Percentiles rank a stretch among this genome's conserved stretches.
phyloP scores from a whole-genome alignment of 306 rosid genomes.

The Styphnolobium japonicum region DNA sequence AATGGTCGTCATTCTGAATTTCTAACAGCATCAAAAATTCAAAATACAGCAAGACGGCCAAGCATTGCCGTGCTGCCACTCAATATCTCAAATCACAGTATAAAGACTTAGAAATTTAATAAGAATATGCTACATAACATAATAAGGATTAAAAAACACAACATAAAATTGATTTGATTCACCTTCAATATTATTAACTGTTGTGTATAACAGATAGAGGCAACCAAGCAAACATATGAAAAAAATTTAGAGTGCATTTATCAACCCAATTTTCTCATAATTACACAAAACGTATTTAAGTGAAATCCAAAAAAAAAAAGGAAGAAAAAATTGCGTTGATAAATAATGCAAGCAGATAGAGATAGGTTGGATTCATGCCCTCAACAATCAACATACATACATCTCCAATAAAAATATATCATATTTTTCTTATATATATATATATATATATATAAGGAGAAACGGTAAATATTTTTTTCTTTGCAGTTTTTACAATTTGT shows the following conservation, averaged over 20 bases:
- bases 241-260: constrained; percentile 42
- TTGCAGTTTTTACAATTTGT: constrained; percentile 69
- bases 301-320: not conserved
- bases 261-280: constrained; percentile 44
- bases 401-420: not conserved
- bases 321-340: constrained; percentile 44
- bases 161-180: not conserved
- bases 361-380: not conserved
- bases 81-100: too few relatives aligned
- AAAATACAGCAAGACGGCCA: not conserved
- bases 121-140: too few relatives aligned
- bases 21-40: not conserved
- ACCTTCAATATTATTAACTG: not conserved
- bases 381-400: not conserved
- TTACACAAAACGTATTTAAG: not conserved
- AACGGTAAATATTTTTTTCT: constrained; percentile 3
- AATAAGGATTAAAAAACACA: not conserved
- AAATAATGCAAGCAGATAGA: constrained; percentile 38
- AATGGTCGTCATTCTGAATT: not conserved
- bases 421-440: too few relatives aligned
- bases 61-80: too few relatives aligned
- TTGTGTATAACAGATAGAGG: not conserved
- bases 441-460: too few relatives aligned
- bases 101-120: too few relatives aligned
- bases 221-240: not conserved